phyloP scores from a whole-genome alignment of 768 basidiomycete genomes.

The Mycena sanguinolenta region DNA sequence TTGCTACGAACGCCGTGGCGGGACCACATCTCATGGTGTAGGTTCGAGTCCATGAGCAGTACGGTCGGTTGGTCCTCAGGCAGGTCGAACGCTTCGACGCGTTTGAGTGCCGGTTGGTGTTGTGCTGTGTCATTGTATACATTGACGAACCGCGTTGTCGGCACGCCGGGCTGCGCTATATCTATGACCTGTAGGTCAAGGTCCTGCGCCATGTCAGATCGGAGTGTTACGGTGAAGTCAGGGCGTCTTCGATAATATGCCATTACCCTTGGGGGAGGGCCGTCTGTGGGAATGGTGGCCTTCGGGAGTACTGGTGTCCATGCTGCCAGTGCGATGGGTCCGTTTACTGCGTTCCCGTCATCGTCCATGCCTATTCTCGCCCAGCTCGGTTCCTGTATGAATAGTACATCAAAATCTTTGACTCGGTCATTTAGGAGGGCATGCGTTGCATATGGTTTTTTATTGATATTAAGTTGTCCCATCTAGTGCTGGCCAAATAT shows the following conservation, averaged over 20 bases:
- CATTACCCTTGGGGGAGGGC: slow-evolving; percentile 25
- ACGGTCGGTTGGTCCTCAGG: not conserved
- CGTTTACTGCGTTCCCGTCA: slow-evolving; percentile 21
- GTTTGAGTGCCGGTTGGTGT: not conserved
- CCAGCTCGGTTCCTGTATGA: slow-evolving; percentile 46
- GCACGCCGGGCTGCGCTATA: slow-evolving; percentile 34
- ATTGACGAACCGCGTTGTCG: slow-evolving; percentile 38
- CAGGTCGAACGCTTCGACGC: not conserved
- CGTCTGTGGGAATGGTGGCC: not conserved
- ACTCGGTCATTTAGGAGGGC: slow-evolving; percentile 18
- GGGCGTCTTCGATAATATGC: slow-evolving; percentile 33
- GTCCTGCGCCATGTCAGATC: slow-evolving; percentile 41
- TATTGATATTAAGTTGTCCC: slow-evolving; percentile 20
- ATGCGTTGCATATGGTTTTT: not conserved
- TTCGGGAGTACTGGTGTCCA: slow-evolving; percentile 32
- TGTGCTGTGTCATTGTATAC: slow-evolving; percentile 41
- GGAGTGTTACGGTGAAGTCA: slow-evolving; percentile 41
- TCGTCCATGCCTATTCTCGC: slow-evolving; percentile 32
- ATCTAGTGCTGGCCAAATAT: too few species aligned
- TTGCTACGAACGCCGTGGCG: not conserved
- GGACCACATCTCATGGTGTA: slow-evolving; percentile 20
- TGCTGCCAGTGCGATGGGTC: slow-evolving; percentile 16
- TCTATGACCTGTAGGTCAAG: slow-evolving; percentile 43
- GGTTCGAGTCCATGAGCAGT: not conserved
- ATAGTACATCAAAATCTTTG: slow-evolving; percentile 39